Evolutionary conservation across 2,329 filamentous ascomycete genomes (phyloP), one percentile per base, ranked within the genome.

Genomic region (Helicocarpus griseus): DNA sequence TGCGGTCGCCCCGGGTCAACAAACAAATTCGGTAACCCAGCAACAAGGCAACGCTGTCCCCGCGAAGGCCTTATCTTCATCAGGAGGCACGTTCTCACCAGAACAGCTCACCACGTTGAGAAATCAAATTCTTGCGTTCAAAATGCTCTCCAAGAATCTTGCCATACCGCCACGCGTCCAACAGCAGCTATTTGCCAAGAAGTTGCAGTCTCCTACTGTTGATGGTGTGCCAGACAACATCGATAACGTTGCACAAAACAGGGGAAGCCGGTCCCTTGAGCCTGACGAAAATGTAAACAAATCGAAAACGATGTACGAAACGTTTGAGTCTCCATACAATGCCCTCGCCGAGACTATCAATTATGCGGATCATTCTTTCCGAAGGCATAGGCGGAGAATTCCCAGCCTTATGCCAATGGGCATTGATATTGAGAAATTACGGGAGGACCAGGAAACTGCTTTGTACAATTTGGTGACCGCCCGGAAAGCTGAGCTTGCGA

Each of bases 71-170:
- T 22, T 24, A 24, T 36, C 44, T 35, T 26, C 44, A 19, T 61
- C 63, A 41, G 77, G 77, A 48, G 82, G 82, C 55, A 29, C 49
- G 21, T 90, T 95, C 65, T 84, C 83, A 11, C 78, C 80, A 22
- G 86, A 93, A 52, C 93, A 98, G 66, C 73, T 95, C 43, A 77
- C 79, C 22, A 81, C 87, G 40, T 73, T 98, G 8, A 79, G 88
- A 54, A 84, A 87, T 58, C 93, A 98, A 66, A 95, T 97, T 48
- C 78, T 85, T 60, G 90, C 91, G 0, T 97, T 96, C 71, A 94
- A 94, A 69, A 78, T 89, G 58, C 76, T 98, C 3, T 85, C 87
- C 4, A 94, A 93, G 69, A 95, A 95, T 59, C 77, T 86, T 13
- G 85, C 89, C 0, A 81, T 97, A 3, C 89, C 91, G 1, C 70